Base-by-base conservation (phyloP, 495 filamentous ascomycete species). In the Penicillium arizonense region DNA sequence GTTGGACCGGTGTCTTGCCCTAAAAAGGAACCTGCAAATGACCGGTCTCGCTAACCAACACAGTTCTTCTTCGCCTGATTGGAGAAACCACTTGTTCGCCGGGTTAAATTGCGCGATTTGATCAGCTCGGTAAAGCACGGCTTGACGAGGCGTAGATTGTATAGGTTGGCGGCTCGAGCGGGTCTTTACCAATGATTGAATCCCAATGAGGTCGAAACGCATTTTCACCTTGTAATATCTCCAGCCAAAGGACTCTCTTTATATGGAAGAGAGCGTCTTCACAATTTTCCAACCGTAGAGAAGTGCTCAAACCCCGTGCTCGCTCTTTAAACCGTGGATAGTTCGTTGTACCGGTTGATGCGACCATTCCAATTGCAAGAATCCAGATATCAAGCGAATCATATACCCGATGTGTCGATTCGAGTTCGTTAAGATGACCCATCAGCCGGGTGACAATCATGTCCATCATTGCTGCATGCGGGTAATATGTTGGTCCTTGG, bases 401-500 rank as follows among this genome's bases (percentile, higher is more conserved):
- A 23, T 54, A 21, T 0, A 55, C 26, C 21, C 44, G 42, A 16
- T 45, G 18, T 16, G 21, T 52, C 36, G 24, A 41, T 12, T 63
- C 54, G 4, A 71, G 47, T 23, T 40, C 21, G 23, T 62, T 41
- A 1, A 80, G 56, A 40, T 70, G 42, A 4, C 44, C 16, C n/a
- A 56, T 61, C 11, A 77, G 56, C 28, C 56, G 61, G 9, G 47
- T 48, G 24, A 75, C 50, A 10, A 76, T 61, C 1, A 50, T 55
- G 28, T 74, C 64, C 32, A 70, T 35, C 11, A 79, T 62, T 16
- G 64, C 64, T 0, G 52, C 72, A 46, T 82, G 78, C 5, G 77
- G 71, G 53, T 73, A 80, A 55, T 80, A 82, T 12, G 75, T 79
- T 18, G 74, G 70, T 2, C 77, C 78, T 13, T 80, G 77, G 14